Evolutionary conservation across 805 yeast species (phyloP), one percentile per base, ranked within the genome.

Genomic region (Starmerella floricola): DNA sequence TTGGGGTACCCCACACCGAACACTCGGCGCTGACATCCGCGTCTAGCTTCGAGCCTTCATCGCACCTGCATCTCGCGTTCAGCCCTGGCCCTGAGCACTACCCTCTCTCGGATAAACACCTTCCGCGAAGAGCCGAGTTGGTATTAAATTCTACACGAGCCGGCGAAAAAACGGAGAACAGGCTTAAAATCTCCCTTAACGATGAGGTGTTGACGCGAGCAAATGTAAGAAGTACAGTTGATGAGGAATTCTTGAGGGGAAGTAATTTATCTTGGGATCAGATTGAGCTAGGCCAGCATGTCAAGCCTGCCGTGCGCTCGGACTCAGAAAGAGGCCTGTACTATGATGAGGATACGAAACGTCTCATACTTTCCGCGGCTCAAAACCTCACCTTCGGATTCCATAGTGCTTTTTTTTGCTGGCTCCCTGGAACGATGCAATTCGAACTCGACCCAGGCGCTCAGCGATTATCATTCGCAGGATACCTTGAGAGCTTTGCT

Each of bases 301-400:
- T 10, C 12, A 31, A 31, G 17, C 12, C 10, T 8, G 34, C 16
- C 15, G 8, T n/a, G 10, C 8, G 15, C 17, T 6, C 16, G 10
- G 24, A 16, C 5, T 18, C 29, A 15, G 4, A 30, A 11, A 16
- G 30, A 20, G 12, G 8, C 17, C 15, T 28, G 5, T 38, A 40
- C 16, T 34, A 26, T 19, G 20, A 20, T 12, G n/a, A 20, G 2
- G 8, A 15, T 13, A 16, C 35, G 3, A 31, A 28, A 16, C 18
- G 16, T 5, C 19, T 10, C 4, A 34, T 44, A 2, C 17, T 33
- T 3, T 6, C 15, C 2, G 44, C 49, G 6, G 35, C 41, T 2
- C 12, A 11, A 12, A 38, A 38, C 27, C 46, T 38, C 11, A 16
- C 42, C 2, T 18, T 38, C n/a, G 52, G 52, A 1, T 17, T 40